Evolutionary conservation across 2,329 filamentous ascomycete genomes (phyloP), one percentile per base, ranked within the genome.

Genomic region (Diaporthe longicolla): DNA sequence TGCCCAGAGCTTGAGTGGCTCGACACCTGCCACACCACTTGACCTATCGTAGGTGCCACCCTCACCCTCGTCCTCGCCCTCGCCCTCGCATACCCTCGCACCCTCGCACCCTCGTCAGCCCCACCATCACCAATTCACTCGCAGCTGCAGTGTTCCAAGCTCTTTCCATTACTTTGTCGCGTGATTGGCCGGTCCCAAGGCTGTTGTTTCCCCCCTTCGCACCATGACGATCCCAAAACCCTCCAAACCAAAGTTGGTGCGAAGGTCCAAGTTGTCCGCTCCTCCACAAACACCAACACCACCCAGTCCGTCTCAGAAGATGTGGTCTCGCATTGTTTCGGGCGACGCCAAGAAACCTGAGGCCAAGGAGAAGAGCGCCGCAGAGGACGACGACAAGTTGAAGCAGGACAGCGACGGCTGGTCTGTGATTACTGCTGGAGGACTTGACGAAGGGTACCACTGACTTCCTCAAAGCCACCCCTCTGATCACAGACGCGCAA

Each of bases 1-100:
- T 82, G 90, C 91, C 65, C 91, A 93, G 81, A 92, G 90, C 80
- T 84, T 93, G 79, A 88, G 87, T 79, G 89, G 89, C 76, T 91
- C 90, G 73, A 90, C 92, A 82, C 87, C 89, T 78, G 85, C 88
- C 77, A 90, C 90, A 76, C 87, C 90, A 55, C 83, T 93, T 75
- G 91, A 93, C 81, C 84, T 90, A 73, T 91, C 90, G 91, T 93
- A 89, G 83, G 91, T 92, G 77, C 59, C 29, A 52, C 43, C 78
- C 40, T 43, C 40, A 15, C 10, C 40, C 40, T 43, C 40, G 15
- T 10, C 40, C 40, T 43, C 17, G 15, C 40, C 40, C 40, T 43
- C 40, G 11, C 5, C 40, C 15, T 40, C 37, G 10, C 37, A 40
- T 13, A 15, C 40, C 40, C 15, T 37, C 35, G 35, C 4, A 13